phyloP scores from a whole-genome alignment of 306 rosid genomes.

The Cucumis melo region DNA sequence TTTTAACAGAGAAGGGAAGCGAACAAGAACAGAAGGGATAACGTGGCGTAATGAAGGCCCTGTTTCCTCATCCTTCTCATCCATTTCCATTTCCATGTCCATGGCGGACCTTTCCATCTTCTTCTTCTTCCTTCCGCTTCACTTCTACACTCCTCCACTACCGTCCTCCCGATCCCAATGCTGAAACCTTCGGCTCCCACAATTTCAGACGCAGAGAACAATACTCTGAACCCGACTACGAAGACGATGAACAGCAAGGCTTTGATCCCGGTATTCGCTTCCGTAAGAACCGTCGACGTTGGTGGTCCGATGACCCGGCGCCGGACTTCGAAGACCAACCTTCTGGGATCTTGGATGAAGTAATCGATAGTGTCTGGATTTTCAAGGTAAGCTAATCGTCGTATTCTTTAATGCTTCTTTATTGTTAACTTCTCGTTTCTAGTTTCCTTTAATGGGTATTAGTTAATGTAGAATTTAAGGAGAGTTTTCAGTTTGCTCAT shows the following conservation, averaged over 20 bases:
- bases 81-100: no score
- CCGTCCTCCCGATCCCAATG: conserved; percentile 78
- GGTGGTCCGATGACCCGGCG: conserved; percentile 72
- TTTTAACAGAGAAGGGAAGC: conserved; percentile 12
- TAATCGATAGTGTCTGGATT: conserved; percentile 58
- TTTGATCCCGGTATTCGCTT: conserved; percentile 15
- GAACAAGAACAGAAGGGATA: background rate
- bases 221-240: conserved; percentile 1
- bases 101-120: conserved; percentile 4
- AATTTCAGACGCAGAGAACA: conserved; percentile 22
- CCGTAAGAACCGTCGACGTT: conserved; percentile 35
- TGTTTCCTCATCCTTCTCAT: conserved; percentile 17
- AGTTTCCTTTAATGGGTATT: background rate
- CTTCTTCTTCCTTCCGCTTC: conserved; percentile 18
- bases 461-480: no score
- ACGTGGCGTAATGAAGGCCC: conserved; percentile 57
- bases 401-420: background rate
- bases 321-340: conserved; percentile 24
- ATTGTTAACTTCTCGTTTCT: background rate
- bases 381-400: conserved; percentile 38
- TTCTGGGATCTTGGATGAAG: conserved; percentile 33
- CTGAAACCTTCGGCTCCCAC: conserved; percentile 40
- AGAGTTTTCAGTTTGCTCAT: background rate
- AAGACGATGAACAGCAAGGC: conserved; percentile 12
- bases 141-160: conserved; percentile 24